Base-by-base conservation (phyloP, 768 basidiomycete species). In the Suillus tomentosus region DNA sequence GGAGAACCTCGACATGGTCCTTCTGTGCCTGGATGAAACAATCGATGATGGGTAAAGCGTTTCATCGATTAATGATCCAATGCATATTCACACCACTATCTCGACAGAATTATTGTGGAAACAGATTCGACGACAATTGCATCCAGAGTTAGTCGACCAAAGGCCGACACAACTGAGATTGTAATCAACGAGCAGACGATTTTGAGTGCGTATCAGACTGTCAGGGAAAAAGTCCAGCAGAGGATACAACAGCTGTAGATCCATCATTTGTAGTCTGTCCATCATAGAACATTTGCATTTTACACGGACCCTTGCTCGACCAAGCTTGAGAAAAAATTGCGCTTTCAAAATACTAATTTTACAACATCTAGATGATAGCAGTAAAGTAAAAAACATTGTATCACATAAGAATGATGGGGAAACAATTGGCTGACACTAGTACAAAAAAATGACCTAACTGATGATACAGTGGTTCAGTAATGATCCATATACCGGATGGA, bases 161-260 rank as follows among this genome's bases (percentile, higher is more conserved):
- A 88, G 67, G 90, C 96, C 17, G 97, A 99, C 76, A 89, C 96
- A 60, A 91, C 90, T 43, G 96, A 99, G 69, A 97, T 99, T 67
- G 90, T 96, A 66, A 96, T 99, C 82, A 98, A 99, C 82, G 97
- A 99, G 79, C 95, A 97, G 79, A 96, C 95, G 10, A 83, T 97
- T 65, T 84, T 96, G 84, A 95, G 82, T 72, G 96, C 96, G 37
- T 97, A 96, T 81, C 88, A 92, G 80, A 92, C 91, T 1, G 88
- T 95, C 67, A 90, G 88, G 76, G 92, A 93, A 72, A 88, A 86
- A 80, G 87, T 95, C 79, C 87, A 90, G 72, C 89, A 92, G 75
- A 83, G 90, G 71, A 92, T 95, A 70, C 87, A 89, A 36, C 90
- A 91, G 70, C 80, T 92, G 64, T 93, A 84, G 77, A 55, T 11